Conservation (phyloP, 2,329 filamentous ascomycete species). For the Xylariaceae sp. region DNA sequence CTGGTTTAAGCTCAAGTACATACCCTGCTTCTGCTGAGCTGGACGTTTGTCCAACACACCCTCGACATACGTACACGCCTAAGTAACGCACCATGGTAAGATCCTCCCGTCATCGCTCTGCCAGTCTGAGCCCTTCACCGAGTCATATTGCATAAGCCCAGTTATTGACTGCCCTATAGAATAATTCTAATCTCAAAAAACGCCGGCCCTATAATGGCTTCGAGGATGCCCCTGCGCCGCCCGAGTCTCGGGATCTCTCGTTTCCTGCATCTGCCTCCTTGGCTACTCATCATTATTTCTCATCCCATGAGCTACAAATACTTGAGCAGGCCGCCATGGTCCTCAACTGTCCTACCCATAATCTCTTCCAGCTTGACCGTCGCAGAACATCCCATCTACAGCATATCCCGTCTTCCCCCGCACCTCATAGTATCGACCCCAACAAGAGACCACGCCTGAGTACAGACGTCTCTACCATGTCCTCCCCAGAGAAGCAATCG, state of each 20-base stretch:
- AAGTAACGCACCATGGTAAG: constrained; percentile 31
- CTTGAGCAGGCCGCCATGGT: constrained; percentile 30
- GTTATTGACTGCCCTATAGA: constrained; percentile 31
- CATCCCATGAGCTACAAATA: constrained; percentile 27
- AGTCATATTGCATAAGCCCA: constrained; percentile 29
- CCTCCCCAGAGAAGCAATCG: constrained; percentile 21
- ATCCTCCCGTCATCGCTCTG: constrained; percentile 26
- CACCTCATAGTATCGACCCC: constrained; percentile 12
- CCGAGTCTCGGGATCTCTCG: constrained; percentile 30
- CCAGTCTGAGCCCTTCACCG: constrained; percentile 18
- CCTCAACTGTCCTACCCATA: constrained; percentile 25
- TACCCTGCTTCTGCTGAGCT: constrained; percentile 23
- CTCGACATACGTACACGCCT: constrained; percentile 21
- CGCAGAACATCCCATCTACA: constrained; percentile 17
- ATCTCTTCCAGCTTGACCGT: constrained; percentile 26
- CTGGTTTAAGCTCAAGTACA: constrained; percentile 23
- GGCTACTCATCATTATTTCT: constrained; percentile 19
- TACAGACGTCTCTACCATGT: constrained; percentile 22
- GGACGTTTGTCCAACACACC: constrained; percentile 30
- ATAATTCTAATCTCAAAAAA: constrained; percentile 38
- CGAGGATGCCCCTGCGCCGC: constrained; percentile 33
- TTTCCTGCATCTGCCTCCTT: constrained; percentile 22
- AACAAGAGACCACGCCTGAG: constrained; percentile 17
- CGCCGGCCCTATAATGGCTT: constrained; percentile 38
- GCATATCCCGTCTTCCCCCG: constrained; percentile 8